Percentiles rank a stretch among this genome's conserved stretches.
Evolutionary conservation across 148 eudicot genomes (phyloP).

Genomic region (Chenopodium formosanum): DNA sequence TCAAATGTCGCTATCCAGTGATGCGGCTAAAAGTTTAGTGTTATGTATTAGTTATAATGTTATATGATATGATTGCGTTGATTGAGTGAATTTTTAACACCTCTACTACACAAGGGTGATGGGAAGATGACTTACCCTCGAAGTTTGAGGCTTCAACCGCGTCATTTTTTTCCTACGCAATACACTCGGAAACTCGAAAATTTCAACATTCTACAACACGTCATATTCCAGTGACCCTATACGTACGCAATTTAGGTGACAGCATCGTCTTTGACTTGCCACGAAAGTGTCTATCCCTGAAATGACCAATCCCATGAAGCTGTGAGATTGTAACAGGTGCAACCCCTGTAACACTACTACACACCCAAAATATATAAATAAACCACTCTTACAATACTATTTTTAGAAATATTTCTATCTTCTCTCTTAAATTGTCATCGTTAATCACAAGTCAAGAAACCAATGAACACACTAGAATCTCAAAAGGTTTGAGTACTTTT

Average conservation of each 20-base stretch:
- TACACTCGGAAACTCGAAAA: no score
- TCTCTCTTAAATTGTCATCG: not conserved
- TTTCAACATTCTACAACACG: not conserved
- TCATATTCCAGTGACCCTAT: not conserved
- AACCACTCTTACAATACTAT: not conserved
- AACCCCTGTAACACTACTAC: not conserved
- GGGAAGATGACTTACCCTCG: no score
- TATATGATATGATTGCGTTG: no score
- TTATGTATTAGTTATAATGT: no score
- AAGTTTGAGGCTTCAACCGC: no score
- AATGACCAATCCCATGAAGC: not conserved
- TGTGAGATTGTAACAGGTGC: not conserved
- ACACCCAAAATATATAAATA: not conserved
- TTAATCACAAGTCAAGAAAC: not conserved
- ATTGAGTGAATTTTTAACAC: no score
- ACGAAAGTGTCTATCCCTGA: not conserved
- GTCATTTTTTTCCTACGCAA: no score
- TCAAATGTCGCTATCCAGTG: no score
- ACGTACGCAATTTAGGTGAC: not conserved
- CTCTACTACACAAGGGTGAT: no score
- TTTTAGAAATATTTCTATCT: not conserved
- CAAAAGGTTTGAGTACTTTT: not conserved
- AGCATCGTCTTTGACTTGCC: not conserved
- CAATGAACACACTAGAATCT: not conserved
- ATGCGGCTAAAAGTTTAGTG: no score